Conservation (phyloP, 345 rosid species). For the Eucalyptus globulus region DNA sequence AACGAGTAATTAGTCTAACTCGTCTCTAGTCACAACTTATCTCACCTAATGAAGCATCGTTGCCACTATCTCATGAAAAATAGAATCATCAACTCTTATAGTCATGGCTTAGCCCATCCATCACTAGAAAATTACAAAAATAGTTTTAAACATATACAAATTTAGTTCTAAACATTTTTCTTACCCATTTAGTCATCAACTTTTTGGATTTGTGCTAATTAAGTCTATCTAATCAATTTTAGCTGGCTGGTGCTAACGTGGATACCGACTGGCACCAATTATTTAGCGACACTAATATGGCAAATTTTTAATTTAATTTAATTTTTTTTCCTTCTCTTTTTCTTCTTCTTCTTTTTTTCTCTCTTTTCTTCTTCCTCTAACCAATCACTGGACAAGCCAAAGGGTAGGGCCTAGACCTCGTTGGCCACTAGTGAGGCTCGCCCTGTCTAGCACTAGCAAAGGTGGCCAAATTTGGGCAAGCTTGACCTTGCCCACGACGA, state of each 20-base stretch:
- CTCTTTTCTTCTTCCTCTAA: no score
- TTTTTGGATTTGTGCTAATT: no score
- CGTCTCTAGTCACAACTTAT: no score
- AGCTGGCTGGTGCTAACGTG: accelerated
- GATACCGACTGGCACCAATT: accelerated
- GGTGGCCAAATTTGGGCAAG: no score
- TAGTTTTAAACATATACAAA: no score
- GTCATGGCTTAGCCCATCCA: background rate
- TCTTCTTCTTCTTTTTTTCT: no score
- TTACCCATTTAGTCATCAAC: no score
- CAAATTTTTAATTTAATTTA: no score
- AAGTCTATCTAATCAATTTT: accelerated
- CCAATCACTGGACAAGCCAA: accelerated
- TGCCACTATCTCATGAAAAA: background rate
- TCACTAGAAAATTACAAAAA: background rate
- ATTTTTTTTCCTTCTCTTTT: accelerated
- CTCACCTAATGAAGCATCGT: no score
- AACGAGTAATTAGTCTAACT: background rate
- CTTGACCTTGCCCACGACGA: accelerated
- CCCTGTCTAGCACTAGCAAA: no score
- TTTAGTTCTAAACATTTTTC: no score
- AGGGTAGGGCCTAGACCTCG: accelerated
- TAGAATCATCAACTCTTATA: background rate
- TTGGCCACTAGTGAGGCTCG: no score
- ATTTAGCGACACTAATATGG: accelerated